Conservation (phyloP, 768 basidiomycete genomes). For the Leucosporidium yakuticum region DNA sequence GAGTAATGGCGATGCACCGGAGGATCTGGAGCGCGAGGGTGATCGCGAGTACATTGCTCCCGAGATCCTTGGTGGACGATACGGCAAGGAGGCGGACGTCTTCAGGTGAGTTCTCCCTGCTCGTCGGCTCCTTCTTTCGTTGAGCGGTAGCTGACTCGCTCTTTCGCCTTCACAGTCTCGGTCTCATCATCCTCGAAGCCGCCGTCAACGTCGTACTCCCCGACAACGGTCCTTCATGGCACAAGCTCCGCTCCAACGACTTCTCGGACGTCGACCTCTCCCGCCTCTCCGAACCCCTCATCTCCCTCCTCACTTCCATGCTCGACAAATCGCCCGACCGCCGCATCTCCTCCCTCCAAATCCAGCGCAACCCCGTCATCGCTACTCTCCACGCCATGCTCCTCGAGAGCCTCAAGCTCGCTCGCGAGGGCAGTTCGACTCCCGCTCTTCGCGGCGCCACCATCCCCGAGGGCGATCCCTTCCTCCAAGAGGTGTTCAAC, state of each 20-base stretch:
- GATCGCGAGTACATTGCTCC: slow-evolving; percentile 96
- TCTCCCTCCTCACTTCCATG: slow-evolving; percentile 65
- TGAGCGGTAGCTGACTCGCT: slow-evolving; percentile 23
- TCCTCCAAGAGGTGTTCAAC: slow-evolving; percentile 59
- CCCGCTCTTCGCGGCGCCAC: slow-evolving; percentile 41
- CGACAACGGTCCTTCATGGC: slow-evolving; percentile 93
- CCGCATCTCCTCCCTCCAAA: slow-evolving; percentile 56
- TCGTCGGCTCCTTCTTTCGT: not conserved
- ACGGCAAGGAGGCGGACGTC: slow-evolving; percentile 89
- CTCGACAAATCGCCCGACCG: slow-evolving; percentile 64
- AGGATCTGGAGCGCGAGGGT: slow-evolving; percentile 77
- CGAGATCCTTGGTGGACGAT: slow-evolving; percentile 84
- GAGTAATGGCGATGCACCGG: slow-evolving; percentile 33
- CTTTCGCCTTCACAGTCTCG: slow-evolving; percentile 57
- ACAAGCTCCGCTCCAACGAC: slow-evolving; percentile 81
- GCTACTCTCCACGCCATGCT: slow-evolving; percentile 14
- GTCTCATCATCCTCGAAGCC: slow-evolving; percentile 91
- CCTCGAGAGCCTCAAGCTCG: slow-evolving; percentile 12
- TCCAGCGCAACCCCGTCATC: slow-evolving; percentile 62
- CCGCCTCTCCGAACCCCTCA: slow-evolving; percentile 57
- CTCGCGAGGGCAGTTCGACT: slow-evolving; percentile 44
- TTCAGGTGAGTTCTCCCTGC: slow-evolving; percentile 66
- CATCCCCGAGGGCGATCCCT: slow-evolving; percentile 56
- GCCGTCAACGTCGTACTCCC: slow-evolving; percentile 94
- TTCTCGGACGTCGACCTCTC: slow-evolving; percentile 69